Evolutionary conservation across 2,329 filamentous ascomycete species (phyloP).

Genomic region (Didymellaceae sp.): DNA sequence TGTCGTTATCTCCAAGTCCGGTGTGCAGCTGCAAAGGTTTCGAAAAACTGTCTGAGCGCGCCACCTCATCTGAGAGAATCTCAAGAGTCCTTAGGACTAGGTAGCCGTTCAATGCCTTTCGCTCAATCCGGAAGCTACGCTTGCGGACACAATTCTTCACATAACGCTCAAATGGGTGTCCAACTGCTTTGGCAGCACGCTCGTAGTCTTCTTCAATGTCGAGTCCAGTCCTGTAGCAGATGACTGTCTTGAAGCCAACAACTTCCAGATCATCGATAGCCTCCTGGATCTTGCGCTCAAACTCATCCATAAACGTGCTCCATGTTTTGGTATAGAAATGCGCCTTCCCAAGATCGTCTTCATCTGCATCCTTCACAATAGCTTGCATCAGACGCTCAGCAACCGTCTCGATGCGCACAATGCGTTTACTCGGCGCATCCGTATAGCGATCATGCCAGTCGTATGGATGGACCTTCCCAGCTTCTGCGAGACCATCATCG

Average conservation of each 20-base stretch:
- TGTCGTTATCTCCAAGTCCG: constrained; percentile 80
- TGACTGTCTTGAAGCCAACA: constrained; percentile 81
- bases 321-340: constrained; percentile 48
- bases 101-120: constrained; percentile 71
- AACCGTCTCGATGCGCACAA: constrained; percentile 78
- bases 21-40: constrained; percentile 88
- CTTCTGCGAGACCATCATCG: constrained; percentile 73
- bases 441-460: constrained; percentile 67
- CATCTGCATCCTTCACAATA: constrained; percentile 49
- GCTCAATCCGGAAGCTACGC: constrained; percentile 61
- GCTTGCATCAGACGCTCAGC: constrained; percentile 68
- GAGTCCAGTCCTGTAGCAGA: constrained; percentile 81
- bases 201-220: constrained; percentile 56
- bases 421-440: constrained; percentile 69
- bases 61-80: constrained; percentile 56
- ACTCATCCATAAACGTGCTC: constrained; percentile 57
- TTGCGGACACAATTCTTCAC: constrained; percentile 49
- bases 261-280: constrained; percentile 71
- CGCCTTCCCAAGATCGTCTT: constrained; percentile 41
- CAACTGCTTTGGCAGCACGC: constrained; percentile 44
- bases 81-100: constrained; percentile 70
- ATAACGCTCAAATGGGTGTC: constrained; percentile 50
- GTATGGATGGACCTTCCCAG: constrained; percentile 64
- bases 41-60: constrained; percentile 49
- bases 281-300: constrained; percentile 60